Percentiles rank a stretch among this genome's conserved stretches.
phyloP scores from a whole-genome alignment of 2,329 filamentous ascomycete species.

The Didymella exigua region DNA sequence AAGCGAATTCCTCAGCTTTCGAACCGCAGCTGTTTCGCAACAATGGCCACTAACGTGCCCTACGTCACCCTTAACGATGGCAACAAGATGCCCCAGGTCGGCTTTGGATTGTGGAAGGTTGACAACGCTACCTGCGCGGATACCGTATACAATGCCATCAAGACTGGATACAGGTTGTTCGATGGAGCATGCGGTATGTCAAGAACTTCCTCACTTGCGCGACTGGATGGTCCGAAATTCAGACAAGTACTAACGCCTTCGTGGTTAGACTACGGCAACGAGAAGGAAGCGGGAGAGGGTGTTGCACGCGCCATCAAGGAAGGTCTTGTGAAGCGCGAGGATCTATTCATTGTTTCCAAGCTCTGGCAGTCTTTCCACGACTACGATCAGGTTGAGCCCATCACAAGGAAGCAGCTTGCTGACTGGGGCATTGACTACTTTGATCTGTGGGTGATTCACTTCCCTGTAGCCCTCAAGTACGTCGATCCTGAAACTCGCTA shows the following conservation, averaged over 20 bases:
- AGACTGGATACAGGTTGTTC: conserved; percentile 38
- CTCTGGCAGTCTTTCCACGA: conserved; percentile 94
- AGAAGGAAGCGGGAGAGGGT: conserved; percentile 46
- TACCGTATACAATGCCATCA: conserved; percentile 69
- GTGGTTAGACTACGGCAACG: conserved; percentile 45
- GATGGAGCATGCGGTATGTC: conserved; percentile 31
- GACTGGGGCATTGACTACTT: conserved; percentile 57
- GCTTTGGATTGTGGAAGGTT: conserved; percentile 85
- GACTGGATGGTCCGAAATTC: background rate
- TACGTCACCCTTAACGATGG: conserved; percentile 52
- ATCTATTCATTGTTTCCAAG: conserved; percentile 92
- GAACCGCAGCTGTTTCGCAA: conserved; percentile 25
- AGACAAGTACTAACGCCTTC: conserved; percentile 7
- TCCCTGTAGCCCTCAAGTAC: conserved; percentile 63
- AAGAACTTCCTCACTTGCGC: background rate
- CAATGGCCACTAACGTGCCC: conserved; percentile 37
- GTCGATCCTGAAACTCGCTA: conserved; percentile 44
- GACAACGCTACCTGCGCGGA: conserved; percentile 74
- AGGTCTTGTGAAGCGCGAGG: conserved; percentile 58
- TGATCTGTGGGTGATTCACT: conserved; percentile 73
- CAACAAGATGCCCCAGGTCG: conserved; percentile 74
- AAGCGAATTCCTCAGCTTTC: conserved; percentile 1
- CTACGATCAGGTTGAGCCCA: conserved; percentile 72
- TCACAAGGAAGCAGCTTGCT: conserved; percentile 66
- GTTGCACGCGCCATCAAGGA: conserved; percentile 48